These are phyloP conservation scores for Chaetomium cochliodes DNA, from an alignment of 495 filamentous ascomycete genomes.

Conservation along the genomic window DNA sequence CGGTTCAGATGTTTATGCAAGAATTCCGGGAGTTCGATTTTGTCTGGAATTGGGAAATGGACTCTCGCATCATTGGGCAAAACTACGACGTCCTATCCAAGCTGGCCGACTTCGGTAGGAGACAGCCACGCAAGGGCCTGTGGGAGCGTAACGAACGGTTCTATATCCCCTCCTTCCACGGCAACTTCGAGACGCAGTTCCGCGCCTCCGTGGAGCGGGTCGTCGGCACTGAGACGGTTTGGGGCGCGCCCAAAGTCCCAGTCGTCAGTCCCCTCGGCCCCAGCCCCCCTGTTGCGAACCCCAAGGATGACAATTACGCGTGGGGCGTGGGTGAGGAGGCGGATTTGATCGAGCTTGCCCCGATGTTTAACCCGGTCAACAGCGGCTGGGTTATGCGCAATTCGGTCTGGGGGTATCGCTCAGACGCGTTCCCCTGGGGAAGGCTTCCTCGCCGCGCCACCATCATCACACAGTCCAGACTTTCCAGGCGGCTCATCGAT, in stretches of 20 bases:
- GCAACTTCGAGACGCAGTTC: constrained; percentile 55
- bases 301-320: constrained; percentile 60
- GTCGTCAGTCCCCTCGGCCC: constrained; percentile 61
- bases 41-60: constrained; percentile 76
- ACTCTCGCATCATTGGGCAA: constrained; percentile 68
- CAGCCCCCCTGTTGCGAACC: constrained; percentile 51
- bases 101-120: constrained; percentile 55
- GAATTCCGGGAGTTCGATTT: constrained; percentile 69
- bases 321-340: constrained; percentile 79
- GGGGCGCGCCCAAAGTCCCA: constrained; percentile 57
- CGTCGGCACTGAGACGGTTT: constrained; percentile 52
- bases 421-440: constrained; percentile 44
- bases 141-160: constrained; percentile 75
- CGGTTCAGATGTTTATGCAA: constrained; percentile 64
- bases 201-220: constrained; percentile 49
- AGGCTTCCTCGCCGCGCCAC: constrained; percentile 63
- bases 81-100: constrained; percentile 67
- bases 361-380: constrained; percentile 65
- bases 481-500: constrained; percentile 61
- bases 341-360: constrained; percentile 68
- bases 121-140: constrained; percentile 64
- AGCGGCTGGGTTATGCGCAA: constrained; percentile 63
- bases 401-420: constrained; percentile 61
- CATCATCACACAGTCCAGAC: constrained; percentile 64
- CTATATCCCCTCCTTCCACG: constrained; percentile 66